Base-by-base conservation (phyloP, 2,329 filamentous ascomycete genomes). In the Aspergillus pseudoterreus region DNA sequence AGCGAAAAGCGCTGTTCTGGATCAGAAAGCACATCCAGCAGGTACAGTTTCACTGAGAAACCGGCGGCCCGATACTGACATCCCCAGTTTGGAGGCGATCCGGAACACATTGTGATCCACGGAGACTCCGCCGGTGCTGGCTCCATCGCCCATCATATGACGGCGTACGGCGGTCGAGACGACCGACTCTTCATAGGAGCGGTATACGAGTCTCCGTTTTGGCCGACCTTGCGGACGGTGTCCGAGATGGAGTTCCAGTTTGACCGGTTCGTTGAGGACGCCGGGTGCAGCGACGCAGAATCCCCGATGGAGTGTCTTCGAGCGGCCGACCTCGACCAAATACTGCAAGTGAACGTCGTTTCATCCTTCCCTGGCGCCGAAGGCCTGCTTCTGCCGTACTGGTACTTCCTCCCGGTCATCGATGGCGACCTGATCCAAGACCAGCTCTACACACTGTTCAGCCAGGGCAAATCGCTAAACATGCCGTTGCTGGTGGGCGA, bases 111-210 rank as follows among this genome's bases (percentile, higher is more conserved):
- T 27, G 79, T 84, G 0, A 78, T 86, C 43, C 79, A 83, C 54
- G 82, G 83, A 2, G 76, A 77, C n/a, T 84, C 81, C 2, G 81
- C 83, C 2, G 83, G 84, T 5, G 83, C 74, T 3, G 82, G 79
- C 2, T 82, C 81, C 11, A 81, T 85, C 0, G 74, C 76, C 3
- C 70, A 76, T 54, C 81, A 82, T 54, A 64, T 83, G 2, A 66
- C 74, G 1, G 79, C 80, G 0, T 79, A 80, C 49, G 77, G 75
- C 2, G 81, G 79, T 1, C 64, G 68, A 12, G 63, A 78, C 48
- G 71, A 75, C 33, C 59, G 65, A 4, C 65, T 81, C 2, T 81
- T 81, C 60, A 66, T 73, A 10, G 78, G 72, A 4, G 73, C 74
- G 1, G 73, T 77, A 0, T 71, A 73, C 14, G 77, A 81, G 53